These are phyloP conservation scores for Senecio squalidus DNA, from an alignment of 140 eudicot species.

Conservation along the genomic window DNA sequence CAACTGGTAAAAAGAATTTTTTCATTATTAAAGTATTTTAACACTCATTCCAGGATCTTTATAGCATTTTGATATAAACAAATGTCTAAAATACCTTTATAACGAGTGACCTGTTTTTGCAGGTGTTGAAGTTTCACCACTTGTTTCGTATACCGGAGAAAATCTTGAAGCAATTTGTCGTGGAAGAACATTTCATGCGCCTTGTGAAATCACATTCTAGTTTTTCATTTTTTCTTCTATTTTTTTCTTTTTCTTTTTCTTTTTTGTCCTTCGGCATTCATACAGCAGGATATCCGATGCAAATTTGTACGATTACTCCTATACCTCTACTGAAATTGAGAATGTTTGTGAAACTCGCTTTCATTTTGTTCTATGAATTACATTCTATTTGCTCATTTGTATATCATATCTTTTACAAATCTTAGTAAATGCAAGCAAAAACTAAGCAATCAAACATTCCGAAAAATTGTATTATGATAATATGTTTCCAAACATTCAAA, in stretches of 20 bases:
- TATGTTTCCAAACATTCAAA: conserved; percentile 10
- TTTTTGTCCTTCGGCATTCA: conserved; percentile 8
- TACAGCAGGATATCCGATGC: conserved; percentile 21
- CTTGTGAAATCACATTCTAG: conserved; percentile 91
- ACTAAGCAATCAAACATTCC: not conserved
- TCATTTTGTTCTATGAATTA: conserved; percentile 14
- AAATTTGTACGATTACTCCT: conserved; percentile 20
- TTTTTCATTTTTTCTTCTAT: not conserved
- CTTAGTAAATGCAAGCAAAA: not conserved
- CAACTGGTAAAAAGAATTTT: conserved; percentile 57
- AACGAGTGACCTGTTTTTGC: not conserved
- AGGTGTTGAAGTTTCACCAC: conserved; percentile 98
- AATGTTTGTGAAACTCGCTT: conserved; percentile 29
- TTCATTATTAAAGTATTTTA: not conserved
- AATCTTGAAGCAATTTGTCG: conserved; percentile 97
- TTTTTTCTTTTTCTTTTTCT: not conserved
- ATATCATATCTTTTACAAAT: not conserved
- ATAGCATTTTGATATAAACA: not conserved
- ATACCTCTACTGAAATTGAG: conserved; percentile 22
- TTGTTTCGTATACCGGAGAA: conserved; percentile 89
- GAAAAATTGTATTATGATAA: not conserved
- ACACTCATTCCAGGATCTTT: not conserved
- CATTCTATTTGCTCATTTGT: not conserved
- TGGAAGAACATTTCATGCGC: conserved; percentile 96
- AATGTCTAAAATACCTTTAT: not conserved